These are phyloP conservation scores for Rhizomucor pusillus DNA, from an alignment of 371 early-diverging fungal genomes.

Conservation along the genomic window DNA sequence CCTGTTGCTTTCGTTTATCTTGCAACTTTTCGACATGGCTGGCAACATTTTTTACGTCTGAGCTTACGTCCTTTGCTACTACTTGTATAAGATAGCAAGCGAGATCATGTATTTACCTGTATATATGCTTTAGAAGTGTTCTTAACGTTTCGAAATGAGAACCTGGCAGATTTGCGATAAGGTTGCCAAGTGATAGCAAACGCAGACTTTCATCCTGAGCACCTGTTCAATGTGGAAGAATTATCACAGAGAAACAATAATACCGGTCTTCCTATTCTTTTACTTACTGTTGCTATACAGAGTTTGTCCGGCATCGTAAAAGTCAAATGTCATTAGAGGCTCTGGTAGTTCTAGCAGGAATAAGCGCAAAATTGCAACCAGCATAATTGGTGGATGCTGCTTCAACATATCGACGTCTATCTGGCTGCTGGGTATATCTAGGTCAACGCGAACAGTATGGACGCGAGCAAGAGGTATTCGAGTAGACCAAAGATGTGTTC, in stretches of 20 bases:
- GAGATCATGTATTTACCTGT: conserved; percentile 40
- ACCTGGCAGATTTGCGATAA: conserved; percentile 56
- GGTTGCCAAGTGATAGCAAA: conserved; percentile 47
- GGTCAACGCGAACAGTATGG: conserved; percentile 60
- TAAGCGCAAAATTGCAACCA: conserved; percentile 65
- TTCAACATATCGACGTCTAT: conserved; percentile 54
- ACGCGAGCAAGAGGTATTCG: conserved; percentile 55
- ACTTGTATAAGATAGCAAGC: no score
- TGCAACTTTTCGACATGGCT: not conserved
- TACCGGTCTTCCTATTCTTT: not conserved
- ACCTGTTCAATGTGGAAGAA: conserved; percentile 4
- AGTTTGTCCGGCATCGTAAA: conserved; percentile 71
- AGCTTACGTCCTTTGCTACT: no score
- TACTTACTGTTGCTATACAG: conserved; percentile 58
- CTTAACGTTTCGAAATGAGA: conserved; percentile 54
- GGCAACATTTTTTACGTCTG: not conserved
- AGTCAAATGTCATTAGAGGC: conserved; percentile 64
- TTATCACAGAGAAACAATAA: not conserved
- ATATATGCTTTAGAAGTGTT: conserved; percentile 17
- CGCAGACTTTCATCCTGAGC: conserved; percentile 48
- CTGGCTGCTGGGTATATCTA: conserved; percentile 54
- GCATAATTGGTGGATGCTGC: conserved; percentile 52
- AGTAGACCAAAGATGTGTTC: conserved; percentile 54
- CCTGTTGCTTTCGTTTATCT: conserved; percentile 5
- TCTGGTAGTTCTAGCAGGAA: conserved; percentile 73